Base-by-base conservation (phyloP, 176 grass and related monocot genomes). In the Zoysia japonica region DNA sequence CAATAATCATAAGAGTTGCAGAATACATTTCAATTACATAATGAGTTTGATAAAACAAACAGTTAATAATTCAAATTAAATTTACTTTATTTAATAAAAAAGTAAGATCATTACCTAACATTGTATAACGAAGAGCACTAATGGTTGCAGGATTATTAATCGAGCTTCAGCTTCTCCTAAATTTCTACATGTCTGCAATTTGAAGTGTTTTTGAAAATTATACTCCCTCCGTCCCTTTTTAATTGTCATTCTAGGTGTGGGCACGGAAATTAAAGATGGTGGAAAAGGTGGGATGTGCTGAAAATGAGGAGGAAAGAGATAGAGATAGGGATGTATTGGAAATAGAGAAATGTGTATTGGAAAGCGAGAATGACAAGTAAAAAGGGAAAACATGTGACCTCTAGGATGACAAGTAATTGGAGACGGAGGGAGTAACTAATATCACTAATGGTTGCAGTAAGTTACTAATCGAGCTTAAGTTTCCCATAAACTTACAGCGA, bases 1-100 rank as follows among this genome's bases (percentile, higher is more conserved):
- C 10, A 82, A 35, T 43, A 61, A 80, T 71, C 36, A 59, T 19
- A 67, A 17, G 56, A 39, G 81, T 15, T 16, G 6, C 12, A 65
- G 3, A 81, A 54, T 28, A 50, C 37, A 47, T 7, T 89, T 82
- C 38, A 72, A 47, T 51, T 63, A 14, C 47, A 47, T 13, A 56
- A 61, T 47, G 6, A 44, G 19, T 51, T 77, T 16, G 2, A 3
- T 57, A 51, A 44, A 41, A 75, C 45, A 12, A 84, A 37, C 8
- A 70, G 19, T 59, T 61, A 74, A 62, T 3, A 89, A 73, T 17
- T 44, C 7, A 78, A 14, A 73, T 19, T 10, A 44, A 74, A 74
- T 49, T 65, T n/a, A 67, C 3, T 35, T 57, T 13, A 49, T 56
- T 74, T 80, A 6, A 42, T 36, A 57, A 80, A 19, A 39, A 49